Evolutionary conservation across 2,329 filamentous ascomycete species (phyloP).

Genomic region (Alternaria postmessia): DNA sequence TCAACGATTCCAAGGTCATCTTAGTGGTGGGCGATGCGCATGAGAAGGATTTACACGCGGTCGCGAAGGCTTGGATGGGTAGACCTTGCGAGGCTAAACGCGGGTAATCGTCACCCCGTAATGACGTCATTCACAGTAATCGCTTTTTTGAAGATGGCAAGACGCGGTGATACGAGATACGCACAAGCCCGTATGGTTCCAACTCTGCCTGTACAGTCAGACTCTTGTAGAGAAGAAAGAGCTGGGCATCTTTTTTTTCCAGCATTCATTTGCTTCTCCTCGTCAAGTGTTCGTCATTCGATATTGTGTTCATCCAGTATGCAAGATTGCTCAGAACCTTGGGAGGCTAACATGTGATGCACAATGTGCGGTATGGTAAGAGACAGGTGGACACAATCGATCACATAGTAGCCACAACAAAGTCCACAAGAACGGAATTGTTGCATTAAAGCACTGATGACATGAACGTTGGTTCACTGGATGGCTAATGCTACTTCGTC

Average conservation of each 20-base stretch:
- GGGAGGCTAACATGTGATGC: neutral
- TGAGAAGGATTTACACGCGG: neutral
- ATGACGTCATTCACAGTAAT: neutral
- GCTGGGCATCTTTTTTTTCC: neutral
- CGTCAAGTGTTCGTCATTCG: neutral
- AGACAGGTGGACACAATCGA: neutral
- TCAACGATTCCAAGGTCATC: neutral
- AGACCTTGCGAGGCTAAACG: constrained; percentile 2
- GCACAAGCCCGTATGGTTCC: neutral
- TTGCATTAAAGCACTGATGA: neutral
- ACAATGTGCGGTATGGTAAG: neutral
- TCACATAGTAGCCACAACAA: neutral
- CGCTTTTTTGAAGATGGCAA: neutral
- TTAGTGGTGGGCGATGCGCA: neutral
- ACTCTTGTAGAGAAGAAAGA: neutral
- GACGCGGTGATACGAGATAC: neutral
- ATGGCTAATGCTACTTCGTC: neutral
- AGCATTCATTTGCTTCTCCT: neutral
- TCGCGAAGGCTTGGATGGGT: neutral
- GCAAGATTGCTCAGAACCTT: neutral
- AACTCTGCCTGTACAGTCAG: neutral
- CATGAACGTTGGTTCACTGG: neutral
- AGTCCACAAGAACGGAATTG: neutral
- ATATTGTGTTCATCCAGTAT: neutral
- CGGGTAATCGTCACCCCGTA: neutral